Evolutionary conservation across 208 protist species (phyloP).

Genomic region (Leishmania guyanensis): DNA sequence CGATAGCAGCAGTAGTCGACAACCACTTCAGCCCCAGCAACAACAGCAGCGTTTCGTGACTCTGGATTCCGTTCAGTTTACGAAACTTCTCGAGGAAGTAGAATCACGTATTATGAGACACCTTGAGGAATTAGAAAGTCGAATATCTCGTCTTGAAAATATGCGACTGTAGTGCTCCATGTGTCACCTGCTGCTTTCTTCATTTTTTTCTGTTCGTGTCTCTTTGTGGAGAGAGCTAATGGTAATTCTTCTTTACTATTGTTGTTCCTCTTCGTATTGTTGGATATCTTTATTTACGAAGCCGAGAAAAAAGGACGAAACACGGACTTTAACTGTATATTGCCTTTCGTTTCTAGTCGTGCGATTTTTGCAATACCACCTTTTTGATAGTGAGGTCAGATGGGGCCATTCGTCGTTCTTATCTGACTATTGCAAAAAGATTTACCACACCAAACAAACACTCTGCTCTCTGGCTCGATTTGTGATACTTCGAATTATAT

Average conservation of each 20-base stretch:
- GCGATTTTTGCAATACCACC: not conserved
- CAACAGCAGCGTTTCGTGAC: constrained; percentile 12
- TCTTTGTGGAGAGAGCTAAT: not conserved
- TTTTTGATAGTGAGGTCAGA: not conserved
- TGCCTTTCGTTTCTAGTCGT: not conserved
- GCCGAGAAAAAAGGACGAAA: not conserved
- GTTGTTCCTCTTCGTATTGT: not conserved
- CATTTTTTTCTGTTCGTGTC: not conserved
- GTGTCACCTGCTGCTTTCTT: not conserved
- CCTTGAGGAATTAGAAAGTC: constrained; percentile 29
- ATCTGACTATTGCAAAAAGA: not conserved
- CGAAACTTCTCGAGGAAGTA: constrained; percentile 36
- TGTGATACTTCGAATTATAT: not conserved
- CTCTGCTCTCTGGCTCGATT: not conserved
- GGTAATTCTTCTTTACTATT: not conserved
- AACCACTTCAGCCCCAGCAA: constrained; percentile 40
- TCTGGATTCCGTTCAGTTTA: constrained; percentile 22
- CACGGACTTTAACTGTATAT: not conserved
- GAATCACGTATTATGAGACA: constrained; percentile 33
- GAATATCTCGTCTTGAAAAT: constrained; percentile 28
- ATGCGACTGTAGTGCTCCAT: not conserved
- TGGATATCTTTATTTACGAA: not conserved
- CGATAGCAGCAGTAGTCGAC: constrained; percentile 12
- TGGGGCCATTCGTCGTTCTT: too few species aligned
- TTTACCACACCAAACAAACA: not conserved